phyloP scores from a whole-genome alignment of 306 rosid genomes.

The Vigna mungo region DNA sequence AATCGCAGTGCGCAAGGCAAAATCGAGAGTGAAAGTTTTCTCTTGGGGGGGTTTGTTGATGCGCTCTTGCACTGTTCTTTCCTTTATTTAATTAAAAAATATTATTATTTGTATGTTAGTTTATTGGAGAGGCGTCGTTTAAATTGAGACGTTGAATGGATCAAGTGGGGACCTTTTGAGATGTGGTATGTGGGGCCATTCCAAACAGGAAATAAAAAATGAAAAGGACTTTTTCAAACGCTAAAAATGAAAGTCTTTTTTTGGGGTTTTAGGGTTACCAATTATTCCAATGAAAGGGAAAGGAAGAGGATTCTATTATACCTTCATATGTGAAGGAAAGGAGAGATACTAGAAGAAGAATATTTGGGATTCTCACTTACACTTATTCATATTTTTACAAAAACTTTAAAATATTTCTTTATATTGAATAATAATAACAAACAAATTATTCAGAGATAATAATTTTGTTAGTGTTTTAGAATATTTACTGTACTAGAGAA shows the following conservation, averaged over 20 bases:
- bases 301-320: constrained; percentile 10
- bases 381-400: too few species aligned
- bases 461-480: too few species aligned
- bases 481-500: too few species aligned
- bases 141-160: constrained; percentile 48
- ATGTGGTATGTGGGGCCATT: constrained; percentile 16
- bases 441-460: too few species aligned
- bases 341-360: too few species aligned
- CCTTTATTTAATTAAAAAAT: not conserved
- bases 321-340: too few species aligned
- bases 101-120: not conserved
- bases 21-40: constrained; percentile 26
- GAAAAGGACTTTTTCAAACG: constrained; percentile 3
- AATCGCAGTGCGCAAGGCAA: constrained; percentile 20
- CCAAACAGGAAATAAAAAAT: not conserved
- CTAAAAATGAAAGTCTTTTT: not conserved
- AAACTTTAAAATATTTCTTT: too few species aligned
- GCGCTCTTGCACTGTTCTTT: not conserved
- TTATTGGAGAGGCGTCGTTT: constrained; percentile 32
- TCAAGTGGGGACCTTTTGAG: constrained; percentile 32
- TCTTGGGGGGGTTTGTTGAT: constrained; percentile 13
- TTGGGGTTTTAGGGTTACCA: not conserved
- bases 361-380: too few species aligned
- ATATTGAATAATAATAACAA: too few species aligned
- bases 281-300: not conserved